These are phyloP conservation scores for Picea abies DNA, from an alignment of 83 land plant genomes.

Conservation along the genomic window DNA sequence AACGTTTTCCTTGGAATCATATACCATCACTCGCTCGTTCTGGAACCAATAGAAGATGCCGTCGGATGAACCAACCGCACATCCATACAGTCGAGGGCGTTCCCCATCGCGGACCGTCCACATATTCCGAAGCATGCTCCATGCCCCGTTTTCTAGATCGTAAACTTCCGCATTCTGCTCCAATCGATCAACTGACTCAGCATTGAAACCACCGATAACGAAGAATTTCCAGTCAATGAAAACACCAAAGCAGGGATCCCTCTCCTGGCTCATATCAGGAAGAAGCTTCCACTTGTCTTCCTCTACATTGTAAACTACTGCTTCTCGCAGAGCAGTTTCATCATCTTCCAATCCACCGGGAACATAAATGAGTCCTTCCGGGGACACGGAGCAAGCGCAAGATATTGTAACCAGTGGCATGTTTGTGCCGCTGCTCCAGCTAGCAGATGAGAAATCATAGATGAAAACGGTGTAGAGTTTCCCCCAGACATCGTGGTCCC, in stretches of 20 bases:
- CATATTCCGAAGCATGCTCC: conserved; percentile 25
- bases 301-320: conserved; percentile 63
- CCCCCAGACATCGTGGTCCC: not conserved
- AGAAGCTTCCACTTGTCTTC: conserved; percentile 61
- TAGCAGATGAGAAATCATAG: not conserved
- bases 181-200: conserved; percentile 57
- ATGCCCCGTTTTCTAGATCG: conserved; percentile 29
- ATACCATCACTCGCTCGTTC: no score
- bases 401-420: conserved; percentile 16
- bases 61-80: no score
- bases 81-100: no score
- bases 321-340: conserved; percentile 74
- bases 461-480: not conserved
- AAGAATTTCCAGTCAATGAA: conserved; percentile 32
- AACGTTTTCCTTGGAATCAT: no score
- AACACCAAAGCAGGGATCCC: conserved; percentile 69
- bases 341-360: conserved; percentile 80
- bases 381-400: conserved; percentile 50
- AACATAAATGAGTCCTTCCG: conserved; percentile 27
- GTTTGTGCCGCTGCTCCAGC: not conserved
- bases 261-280: conserved; percentile 46
- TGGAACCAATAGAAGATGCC: no score
- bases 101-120: conserved; percentile 1
- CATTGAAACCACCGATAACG: conserved; percentile 66
- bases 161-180: conserved; percentile 41